Evolutionary conservation across 257 asterid genomes (phyloP), one percentile per base, ranked within the genome.

Genomic region (Scutellaria baicalensis): DNA sequence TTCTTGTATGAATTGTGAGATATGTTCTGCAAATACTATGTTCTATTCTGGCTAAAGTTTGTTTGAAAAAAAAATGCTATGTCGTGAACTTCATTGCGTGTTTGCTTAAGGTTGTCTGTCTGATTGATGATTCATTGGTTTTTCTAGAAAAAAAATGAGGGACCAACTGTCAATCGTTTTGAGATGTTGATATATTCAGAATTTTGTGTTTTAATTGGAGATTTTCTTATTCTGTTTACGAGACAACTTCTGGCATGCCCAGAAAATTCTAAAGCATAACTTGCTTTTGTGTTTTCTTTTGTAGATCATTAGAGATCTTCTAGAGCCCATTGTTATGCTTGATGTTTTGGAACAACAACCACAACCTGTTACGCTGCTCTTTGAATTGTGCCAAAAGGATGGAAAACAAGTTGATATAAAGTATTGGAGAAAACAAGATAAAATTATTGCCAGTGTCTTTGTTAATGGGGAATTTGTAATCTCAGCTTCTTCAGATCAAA

Each of bases 361-460:
- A 13, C 97, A 93, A 39, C 98, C 98, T 0, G 96, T 93, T 59
- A 87, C 96, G 0, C 51, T 74, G 85, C 85, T 93, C 48, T 87
- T 74, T 21, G 88, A 86, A 58, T 51, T 79, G 9, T 89, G 96
- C 83, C 99, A 89, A 75, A 93, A 80, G 69, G 83, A 81, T 0
- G 88, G 91, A 18, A 91, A 86, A 62, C 75, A 65, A 10, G 88
- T 87, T 8, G 80, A 82, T 38, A 84, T 91, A 44, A 69, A 13
- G 10, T 70, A 82, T 42, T 5, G 74, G 80, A 78, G 83, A 64
- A 72, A 79, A n/a, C 91, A 81, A 42, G 90, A 79, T 16, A 71
- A 69, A 70, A 80, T 42, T 16, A 59, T 80, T 13, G 92, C 96
- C 0, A 83, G 82, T 45, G 86, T 91, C 39, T 83, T 43, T 64